Conservation (phyloP, 495 filamentous ascomycete species). For the Neurospora discreta region DNA sequence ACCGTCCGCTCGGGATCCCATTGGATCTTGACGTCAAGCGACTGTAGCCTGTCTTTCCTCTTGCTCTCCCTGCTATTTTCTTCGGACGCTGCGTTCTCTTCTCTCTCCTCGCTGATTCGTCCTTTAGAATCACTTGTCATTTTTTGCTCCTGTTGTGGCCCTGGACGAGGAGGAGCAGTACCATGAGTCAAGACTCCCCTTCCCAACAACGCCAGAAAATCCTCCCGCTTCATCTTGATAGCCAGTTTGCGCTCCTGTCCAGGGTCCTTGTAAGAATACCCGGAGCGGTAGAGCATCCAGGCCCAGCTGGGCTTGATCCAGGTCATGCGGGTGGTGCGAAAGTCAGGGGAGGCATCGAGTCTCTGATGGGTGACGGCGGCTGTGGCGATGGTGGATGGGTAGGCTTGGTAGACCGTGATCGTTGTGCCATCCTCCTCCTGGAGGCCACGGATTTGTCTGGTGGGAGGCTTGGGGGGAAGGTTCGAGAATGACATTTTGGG, state of each 20-base stretch:
- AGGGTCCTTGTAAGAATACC: conserved; percentile 40
- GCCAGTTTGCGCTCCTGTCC: conserved; percentile 45
- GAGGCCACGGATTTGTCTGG: conserved; percentile 43
- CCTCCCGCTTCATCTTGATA: conserved; percentile 33
- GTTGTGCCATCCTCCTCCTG: conserved; percentile 10
- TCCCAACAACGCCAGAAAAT: conserved; percentile 32
- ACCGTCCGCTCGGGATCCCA: conserved; percentile 51
- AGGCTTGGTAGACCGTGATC: conserved; percentile 57
- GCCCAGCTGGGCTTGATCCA: conserved; percentile 57
- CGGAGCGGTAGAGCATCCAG: conserved; percentile 55
- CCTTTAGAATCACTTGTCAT: neutral
- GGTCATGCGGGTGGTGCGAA: conserved; percentile 47
- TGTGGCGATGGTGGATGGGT: conserved; percentile 39
- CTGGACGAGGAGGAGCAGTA: neutral
- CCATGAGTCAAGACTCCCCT: conserved; percentile 13
- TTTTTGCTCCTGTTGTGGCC: neutral
- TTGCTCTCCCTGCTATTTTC: neutral
- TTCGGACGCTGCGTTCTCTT: neutral
- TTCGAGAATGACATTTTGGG: neutral
- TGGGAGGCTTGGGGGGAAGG: conserved; percentile 19
- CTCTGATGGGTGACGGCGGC: conserved; percentile 41
- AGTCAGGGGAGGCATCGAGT: conserved; percentile 40
- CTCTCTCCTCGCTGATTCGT: neutral
- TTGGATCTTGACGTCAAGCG: conserved; percentile 41
- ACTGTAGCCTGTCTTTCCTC: conserved; percentile 10